Conservation (phyloP, 305 asterid genomes). For the Solanum aculeatissimum region DNA sequence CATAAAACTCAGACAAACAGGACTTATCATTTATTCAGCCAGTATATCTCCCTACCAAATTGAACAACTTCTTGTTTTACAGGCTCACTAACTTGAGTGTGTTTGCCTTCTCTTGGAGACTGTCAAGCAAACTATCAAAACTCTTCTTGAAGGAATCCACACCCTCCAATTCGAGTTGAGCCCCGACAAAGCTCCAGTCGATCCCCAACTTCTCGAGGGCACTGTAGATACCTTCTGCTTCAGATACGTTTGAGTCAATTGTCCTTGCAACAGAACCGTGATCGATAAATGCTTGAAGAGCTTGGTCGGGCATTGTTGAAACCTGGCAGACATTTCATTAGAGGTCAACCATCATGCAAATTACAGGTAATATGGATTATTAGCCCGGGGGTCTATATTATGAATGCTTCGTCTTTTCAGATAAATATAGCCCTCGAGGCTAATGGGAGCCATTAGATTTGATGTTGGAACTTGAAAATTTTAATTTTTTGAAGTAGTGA, state of each 20-base stretch:
- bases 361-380: background rate
- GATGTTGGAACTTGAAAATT: background rate
- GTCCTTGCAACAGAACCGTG: conserved; percentile 93
- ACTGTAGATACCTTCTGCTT: conserved; percentile 86
- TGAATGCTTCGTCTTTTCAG: background rate
- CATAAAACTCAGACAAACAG: background rate
- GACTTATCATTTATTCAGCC: background rate
- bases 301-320: conserved; percentile 99
- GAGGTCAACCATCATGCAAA: background rate
- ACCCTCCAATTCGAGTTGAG: conserved; percentile 93
- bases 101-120: conserved; percentile 93
- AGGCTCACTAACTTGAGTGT: conserved; percentile 67
- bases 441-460: background rate
- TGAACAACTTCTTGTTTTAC: conserved; percentile 11
- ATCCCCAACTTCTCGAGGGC: conserved; percentile 93
- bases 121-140: conserved; percentile 88
- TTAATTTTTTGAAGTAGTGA: background rate
- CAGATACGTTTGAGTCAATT: conserved; percentile 73
- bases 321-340: conserved; percentile 32
- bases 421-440: background rate
- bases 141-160: conserved; percentile 96
- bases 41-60: background rate
- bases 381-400: background rate
- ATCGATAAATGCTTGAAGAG: conserved; percentile 82
- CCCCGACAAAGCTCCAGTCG: conserved; percentile 73